Evolutionary conservation across 192 early-diverging fungal genomes (phyloP), one percentile per base, ranked within the genome.

Genomic region (Coemansia asiatica): DNA sequence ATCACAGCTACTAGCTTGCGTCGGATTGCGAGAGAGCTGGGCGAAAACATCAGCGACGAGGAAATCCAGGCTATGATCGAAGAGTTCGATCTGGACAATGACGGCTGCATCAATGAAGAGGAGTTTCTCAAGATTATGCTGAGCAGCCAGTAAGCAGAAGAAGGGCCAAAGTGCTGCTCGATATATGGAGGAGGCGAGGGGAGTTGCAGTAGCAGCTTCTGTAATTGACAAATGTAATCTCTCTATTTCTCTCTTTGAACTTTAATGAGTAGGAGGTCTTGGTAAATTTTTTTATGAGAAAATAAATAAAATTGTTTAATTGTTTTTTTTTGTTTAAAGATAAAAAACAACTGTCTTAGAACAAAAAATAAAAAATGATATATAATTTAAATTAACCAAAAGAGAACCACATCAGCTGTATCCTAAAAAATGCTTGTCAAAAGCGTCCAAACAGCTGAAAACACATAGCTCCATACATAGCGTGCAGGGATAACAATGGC

Each of bases 21-120:
- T 23, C 79, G 91, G 19, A 86, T 92, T 60, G 91, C 91, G 0
- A 87, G 89, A 54, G 92, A 94, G 67, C 85, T 94, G 59, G 92
- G 91, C 26, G 92, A 94, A 72, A 87, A 79, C 59, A 72, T 93
- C 60, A 85, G 88, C 35, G 91, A 94, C 28, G 90, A 92, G 8
- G 92, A 94, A 71, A 72, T 94, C 56, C 87, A 91, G 66, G 89
- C 90, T 5, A 94, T 94, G 92, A 90, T 94, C 65, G 91, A 94
- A 29, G 92, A 94, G 83, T 94, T 94, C 87, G 92, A 94, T 68
- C 62, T 91, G 76, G 87, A 90, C 76, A 86, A 90, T 67, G 89
- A 94, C 63, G 92, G 92, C 29, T 89, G 86, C 61, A 94, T 93
- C 54, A 91, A 89, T 78, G 88, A 91, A 58, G 84, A 91, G 63